Evolutionary conservation across 2,329 filamentous ascomycete genomes (phyloP).

Genomic region (Aspergillus persii): DNA sequence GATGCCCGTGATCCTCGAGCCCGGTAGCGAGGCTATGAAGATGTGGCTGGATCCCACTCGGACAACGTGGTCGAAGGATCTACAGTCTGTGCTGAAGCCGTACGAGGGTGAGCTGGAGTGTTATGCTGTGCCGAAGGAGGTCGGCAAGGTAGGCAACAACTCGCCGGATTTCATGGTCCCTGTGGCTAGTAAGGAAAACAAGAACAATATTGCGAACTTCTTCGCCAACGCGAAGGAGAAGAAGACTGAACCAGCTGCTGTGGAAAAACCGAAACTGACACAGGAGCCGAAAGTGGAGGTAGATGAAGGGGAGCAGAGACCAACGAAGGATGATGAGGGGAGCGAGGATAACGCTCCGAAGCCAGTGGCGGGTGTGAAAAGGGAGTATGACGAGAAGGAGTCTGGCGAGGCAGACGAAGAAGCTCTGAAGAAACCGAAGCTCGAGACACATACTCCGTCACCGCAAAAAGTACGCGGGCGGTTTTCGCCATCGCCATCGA

Average conservation of each 20-base stretch:
- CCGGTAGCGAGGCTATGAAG: constrained; percentile 66
- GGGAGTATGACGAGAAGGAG: constrained; percentile 45
- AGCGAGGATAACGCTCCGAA: constrained; percentile 54
- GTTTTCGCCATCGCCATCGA: constrained; percentile 13
- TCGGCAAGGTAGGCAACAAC: constrained; percentile 92
- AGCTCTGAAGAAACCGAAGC: constrained; percentile 26
- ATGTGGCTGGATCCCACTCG: constrained; percentile 75
- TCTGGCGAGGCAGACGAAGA: constrained; percentile 10
- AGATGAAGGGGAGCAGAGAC: constrained; percentile 27
- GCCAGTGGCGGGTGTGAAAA: constrained; percentile 48
- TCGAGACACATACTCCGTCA: constrained; percentile 22
- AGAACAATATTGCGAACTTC: constrained; percentile 91
- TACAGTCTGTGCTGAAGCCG: constrained; percentile 77
- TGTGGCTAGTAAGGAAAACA: constrained; percentile 80
- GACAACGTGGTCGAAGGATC: constrained; percentile 70
- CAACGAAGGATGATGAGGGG: constrained; percentile 45
- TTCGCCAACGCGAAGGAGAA: constrained; percentile 61
- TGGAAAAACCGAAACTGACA: not conserved
- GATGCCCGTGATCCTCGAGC: constrained; percentile 91
- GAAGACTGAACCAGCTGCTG: constrained; percentile 21
- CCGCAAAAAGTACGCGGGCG: constrained; percentile 35
- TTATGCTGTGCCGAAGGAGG: constrained; percentile 82
- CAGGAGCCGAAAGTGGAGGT: constrained; percentile 24
- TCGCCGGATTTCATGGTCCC: constrained; percentile 81
- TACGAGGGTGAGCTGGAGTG: constrained; percentile 76